Base-by-base conservation (phyloP, 1,284 basidiomycete genomes). In the Leccinum huronense region DNA sequence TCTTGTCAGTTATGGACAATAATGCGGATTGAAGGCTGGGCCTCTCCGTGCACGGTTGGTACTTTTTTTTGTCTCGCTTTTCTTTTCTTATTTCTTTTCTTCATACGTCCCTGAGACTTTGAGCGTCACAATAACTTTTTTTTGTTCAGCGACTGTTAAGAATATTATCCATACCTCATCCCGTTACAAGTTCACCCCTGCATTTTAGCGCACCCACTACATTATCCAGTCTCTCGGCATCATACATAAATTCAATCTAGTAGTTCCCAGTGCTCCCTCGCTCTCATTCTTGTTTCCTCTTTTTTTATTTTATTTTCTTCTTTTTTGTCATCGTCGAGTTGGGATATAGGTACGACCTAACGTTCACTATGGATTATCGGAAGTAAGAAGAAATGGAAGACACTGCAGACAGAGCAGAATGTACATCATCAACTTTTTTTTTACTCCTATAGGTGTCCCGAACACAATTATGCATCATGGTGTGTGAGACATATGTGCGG, bases 11-110 rank as follows among this genome's bases (percentile, higher is more conserved):
- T 51, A 64, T 60, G 58, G 65, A 66, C 55, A 63, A 27, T 54
- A 23, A 59, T 42, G 38, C 19, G 60, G 66, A 73, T 73, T 61
- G 74, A 76, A 70, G 74, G 75, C 69, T 74, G 72, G 75, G 72
- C 75, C 73, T 66, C 58, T 68, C 65, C 64, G 36, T 60, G 58
- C 62, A 70, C 60, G 59, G 63, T 68, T 42, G 40, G 54, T 66
- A n/a, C 36, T 8, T 48, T 57, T 55, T 16, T 53, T 16, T 53
- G 55, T 62, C 31, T 51, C 31, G 58, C 13, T 8, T 48, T 40
- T 31, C 36, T 34, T 53, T 27, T 55, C 34, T 42, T 3, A 1
- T 62, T 65, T 59, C 23, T 6, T 27, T 57, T 42, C 38, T 55
- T 54, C 55, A 31, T 57, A 14, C 10, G 30, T 38, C 56, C 63